These are phyloP conservation scores for Arthroderma sp. DNA, from an alignment of 2,329 filamentous ascomycete genomes.

Conservation along the genomic window DNA sequence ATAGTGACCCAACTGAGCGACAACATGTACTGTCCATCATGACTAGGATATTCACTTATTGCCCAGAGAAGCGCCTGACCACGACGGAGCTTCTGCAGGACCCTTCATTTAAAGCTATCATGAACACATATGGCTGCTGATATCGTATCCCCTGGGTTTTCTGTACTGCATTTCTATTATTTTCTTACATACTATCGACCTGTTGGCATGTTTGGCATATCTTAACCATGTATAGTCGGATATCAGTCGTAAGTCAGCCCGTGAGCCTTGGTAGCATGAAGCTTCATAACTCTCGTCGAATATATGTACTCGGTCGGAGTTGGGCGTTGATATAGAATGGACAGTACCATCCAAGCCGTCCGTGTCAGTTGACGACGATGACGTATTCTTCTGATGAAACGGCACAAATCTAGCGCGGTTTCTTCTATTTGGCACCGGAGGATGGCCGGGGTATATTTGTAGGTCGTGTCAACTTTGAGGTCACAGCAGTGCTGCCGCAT, in stretches of 20 bases:
- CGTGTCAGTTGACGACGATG: background rate
- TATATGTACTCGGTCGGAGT: background rate
- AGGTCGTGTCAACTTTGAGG: background rate
- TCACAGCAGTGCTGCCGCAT: background rate
- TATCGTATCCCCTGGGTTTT: slow-evolving; percentile 4
- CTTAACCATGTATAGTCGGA: background rate
- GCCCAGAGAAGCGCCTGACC: slow-evolving; percentile 18
- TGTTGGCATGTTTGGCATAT: background rate
- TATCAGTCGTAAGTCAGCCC: background rate
- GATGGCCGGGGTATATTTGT: slow-evolving; percentile 1
- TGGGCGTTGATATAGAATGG: background rate
- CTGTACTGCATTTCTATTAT: background rate
- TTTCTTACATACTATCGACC: background rate
- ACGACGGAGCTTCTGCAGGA: slow-evolving; percentile 21
- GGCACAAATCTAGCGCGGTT: background rate
- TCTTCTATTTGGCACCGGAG: background rate
- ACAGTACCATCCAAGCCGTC: background rate
- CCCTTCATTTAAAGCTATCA: slow-evolving; percentile 21
- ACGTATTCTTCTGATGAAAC: background rate
- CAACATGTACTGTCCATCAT: slow-evolving; percentile 16
- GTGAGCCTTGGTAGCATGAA: background rate
- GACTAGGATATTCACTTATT: slow-evolving; percentile 18
- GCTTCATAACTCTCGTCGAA: background rate
- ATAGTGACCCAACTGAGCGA: slow-evolving; percentile 6
- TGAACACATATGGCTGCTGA: slow-evolving; percentile 21